Evolutionary conservation across 2,329 filamentous ascomycete species (phyloP), one percentile per base, ranked within the genome.

Genomic region (Fusarium sp.): DNA sequence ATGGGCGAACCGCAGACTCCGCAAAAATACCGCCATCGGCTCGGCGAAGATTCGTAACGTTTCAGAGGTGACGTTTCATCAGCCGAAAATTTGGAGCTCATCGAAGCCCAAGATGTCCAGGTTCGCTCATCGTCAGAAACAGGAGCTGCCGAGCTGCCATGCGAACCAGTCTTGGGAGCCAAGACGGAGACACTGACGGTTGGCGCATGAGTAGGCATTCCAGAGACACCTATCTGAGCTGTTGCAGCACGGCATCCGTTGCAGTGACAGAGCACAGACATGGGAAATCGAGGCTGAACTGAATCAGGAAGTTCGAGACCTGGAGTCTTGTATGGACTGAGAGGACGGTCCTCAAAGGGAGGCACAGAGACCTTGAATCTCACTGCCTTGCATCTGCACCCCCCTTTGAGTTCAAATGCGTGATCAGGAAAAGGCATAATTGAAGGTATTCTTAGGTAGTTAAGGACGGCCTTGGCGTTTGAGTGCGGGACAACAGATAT

Each of bases 251-350:
- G 51, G 34, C 51, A 55, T 23, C 36, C 51, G 13, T 27, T 14
- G 34, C 51, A 55, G 23, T 55, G 51, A 23, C 51, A 40, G 6
- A 55, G 34, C 8, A 55, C 34, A 27, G 51, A 55, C 31, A 55
- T 55, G 34, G 51, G 51, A 16, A 55, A 38, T 8, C 51, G 20
- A 18, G 51, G 51, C 11, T 27, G 33, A n/a, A 20, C 20, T 14
- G 51, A 38, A 13, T 40, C 51, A 14, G 51, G 51, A 20, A 55
- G 51, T 4, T 29, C 34, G 10, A 34, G 20, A 6, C 51, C 34
- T 13, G 51, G 51, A n/a, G 51, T 55, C 34, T 38, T 55, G 31
- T 55, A 55, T 4, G 51, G 51, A 25, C 34, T 55, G 51, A 38
- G 33, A 16, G 51, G 18, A 11, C 34, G 51, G 9, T 40, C 51